Conservation (phyloP, 2,329 filamentous ascomycete species). For the Exserohilum turcica region DNA sequence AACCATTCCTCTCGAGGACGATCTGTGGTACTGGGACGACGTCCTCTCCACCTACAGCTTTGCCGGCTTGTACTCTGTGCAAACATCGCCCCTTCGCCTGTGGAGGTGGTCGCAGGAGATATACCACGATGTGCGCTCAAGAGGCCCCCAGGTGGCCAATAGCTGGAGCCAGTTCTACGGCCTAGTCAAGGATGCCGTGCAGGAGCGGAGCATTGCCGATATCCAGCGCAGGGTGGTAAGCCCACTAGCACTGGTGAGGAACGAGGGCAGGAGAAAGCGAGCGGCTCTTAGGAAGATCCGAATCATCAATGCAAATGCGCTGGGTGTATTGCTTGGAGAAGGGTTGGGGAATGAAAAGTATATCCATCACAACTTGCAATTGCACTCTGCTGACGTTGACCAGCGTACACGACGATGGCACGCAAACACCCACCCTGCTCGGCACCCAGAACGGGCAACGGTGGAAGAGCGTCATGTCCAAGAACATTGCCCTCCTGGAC, state of each 20-base stretch:
- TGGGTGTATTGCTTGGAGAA: conserved; percentile 87
- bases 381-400: conserved; percentile 49
- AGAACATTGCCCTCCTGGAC: conserved; percentile 84
- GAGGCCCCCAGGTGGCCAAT: conserved; percentile 45
- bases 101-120: conserved; percentile 75
- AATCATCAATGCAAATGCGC: conserved; percentile 80
- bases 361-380: neutral
- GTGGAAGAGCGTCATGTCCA: conserved; percentile 77
- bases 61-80: conserved; percentile 81
- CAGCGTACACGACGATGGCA: conserved; percentile 63
- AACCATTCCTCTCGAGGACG: conserved; percentile 80
- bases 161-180: conserved; percentile 72
- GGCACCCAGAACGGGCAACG: conserved; percentile 55
- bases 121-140: conserved; percentile 64
- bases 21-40: conserved; percentile 96
- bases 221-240: conserved; percentile 75
- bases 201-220: conserved; percentile 71
- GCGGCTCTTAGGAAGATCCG: conserved; percentile 72
- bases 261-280: conserved; percentile 77
- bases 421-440: conserved; percentile 49
- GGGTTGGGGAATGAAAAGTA: conserved; percentile 66
- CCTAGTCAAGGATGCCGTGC: conserved; percentile 76
- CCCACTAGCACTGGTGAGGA: conserved; percentile 75
- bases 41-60: conserved; percentile 78
- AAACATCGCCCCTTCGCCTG: conserved; percentile 78